Percentiles rank a stretch among this genome's conserved stretches.
These are phyloP conservation scores for Blastobotrys ciferrii DNA, from an alignment of 1,139 yeast genomes.

Conservation along the genomic window DNA sequence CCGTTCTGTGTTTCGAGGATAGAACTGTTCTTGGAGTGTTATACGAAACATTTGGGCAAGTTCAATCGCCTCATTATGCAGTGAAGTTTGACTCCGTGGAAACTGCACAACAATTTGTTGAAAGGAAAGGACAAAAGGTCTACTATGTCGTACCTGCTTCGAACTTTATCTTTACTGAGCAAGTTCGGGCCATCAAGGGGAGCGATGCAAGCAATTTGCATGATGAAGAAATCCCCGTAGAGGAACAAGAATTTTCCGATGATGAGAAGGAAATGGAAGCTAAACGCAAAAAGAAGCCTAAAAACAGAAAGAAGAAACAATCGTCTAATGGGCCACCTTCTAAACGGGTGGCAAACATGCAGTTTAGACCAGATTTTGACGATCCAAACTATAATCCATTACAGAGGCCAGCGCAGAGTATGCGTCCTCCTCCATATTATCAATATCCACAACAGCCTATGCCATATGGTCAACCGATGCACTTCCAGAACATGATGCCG, in stretches of 20 bases:
- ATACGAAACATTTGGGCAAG: slow-evolving; percentile 87
- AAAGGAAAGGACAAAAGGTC: slow-evolving; percentile 55
- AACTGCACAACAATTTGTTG: slow-evolving; percentile 46
- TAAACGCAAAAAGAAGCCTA: slow-evolving; percentile 56
- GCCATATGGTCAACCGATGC: slow-evolving; percentile 10
- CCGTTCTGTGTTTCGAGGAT: slow-evolving; percentile 76
- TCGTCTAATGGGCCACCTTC: slow-evolving; percentile 6
- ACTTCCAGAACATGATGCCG: slow-evolving; percentile 10
- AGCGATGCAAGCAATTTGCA: slow-evolving; percentile 93
- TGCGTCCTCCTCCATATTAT: slow-evolving; percentile 7
- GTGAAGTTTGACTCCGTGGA: slow-evolving; percentile 62
- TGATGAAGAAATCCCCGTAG: slow-evolving; percentile 91
- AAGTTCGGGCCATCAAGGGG: slow-evolving; percentile 69
- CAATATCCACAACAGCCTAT: slow-evolving; percentile 6
- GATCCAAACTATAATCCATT: slow-evolving; percentile 18
- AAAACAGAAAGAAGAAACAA: slow-evolving; percentile 20
- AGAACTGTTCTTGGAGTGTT: slow-evolving; percentile 73
- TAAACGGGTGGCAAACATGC: slow-evolving; percentile 11
- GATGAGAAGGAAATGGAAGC: slow-evolving; percentile 73
- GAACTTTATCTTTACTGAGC: slow-evolving; percentile 72
- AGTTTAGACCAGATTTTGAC: slow-evolving; percentile 15
- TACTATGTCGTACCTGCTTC: slow-evolving; percentile 81
- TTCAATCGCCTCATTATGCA: slow-evolving; percentile 79
- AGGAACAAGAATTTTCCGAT: slow-evolving; percentile 92
- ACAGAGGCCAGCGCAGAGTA: slow-evolving; percentile 1